Evolutionary conservation across 306 rosid species (phyloP), one percentile per base, ranked within the genome.

Genomic region (Mucuna pruriens): DNA sequence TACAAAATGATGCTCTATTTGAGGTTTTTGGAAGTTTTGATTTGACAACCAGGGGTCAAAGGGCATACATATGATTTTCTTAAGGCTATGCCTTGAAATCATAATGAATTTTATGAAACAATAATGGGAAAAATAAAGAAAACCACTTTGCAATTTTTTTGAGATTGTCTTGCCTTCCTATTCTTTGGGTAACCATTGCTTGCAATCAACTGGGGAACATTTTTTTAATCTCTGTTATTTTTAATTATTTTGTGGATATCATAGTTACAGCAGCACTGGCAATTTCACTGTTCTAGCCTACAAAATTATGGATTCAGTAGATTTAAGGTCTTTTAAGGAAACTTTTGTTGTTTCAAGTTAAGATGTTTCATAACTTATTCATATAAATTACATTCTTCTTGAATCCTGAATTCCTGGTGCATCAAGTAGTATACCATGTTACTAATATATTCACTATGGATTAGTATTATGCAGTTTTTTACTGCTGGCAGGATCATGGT

Each of bases 401-500:
- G 25, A 23, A 25, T 68, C 62, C 12, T 77, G 36, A 66, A 26
- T 73, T n/a, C 66, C 16, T 33, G 49, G 25, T 79, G 33, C 69
- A 61, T 38, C 34, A 52, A 71, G 19, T 29, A 17, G 44, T 17
- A 39, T 67, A n/a, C 36, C 34, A 12, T 51, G 39, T 49, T 75
- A 23, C 45, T 25, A 38, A 19, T 51, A 45, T 51, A 45, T 70
- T 81, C 51, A 39, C 76, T 38, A 66, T 62, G 15, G 68, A 58
- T 20, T 75, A 66, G 55, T 29, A 39, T 65, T 71, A 73, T 76
- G 51, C 49, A 7, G 19, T 74, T 69, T 81, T 71, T 13, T 64
- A 64, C 19, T 60, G 33, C 58, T 48, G 58, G 54, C 16, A 48
- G 49, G 33, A 7, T 64, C 26, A 17, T 22, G 23, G 58, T 58